Conservation (phyloP, 768 basidiomycete species). For the Tylopilus rubrobrunneus region DNA sequence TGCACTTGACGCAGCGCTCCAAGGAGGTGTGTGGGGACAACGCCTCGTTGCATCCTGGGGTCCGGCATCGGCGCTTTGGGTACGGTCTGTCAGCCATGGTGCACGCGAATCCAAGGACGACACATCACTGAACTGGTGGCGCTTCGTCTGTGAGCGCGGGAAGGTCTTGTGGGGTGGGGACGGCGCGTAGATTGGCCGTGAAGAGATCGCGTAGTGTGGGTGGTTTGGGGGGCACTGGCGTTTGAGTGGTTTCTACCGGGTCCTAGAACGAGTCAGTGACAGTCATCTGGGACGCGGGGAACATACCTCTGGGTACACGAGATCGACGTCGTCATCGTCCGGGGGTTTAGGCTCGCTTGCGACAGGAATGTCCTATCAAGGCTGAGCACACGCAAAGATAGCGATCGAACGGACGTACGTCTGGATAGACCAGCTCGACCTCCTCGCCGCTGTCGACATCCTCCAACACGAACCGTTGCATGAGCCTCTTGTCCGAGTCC, state of each 20-base stretch:
- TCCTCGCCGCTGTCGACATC: constrained; percentile 2
- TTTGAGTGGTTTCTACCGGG: background rate
- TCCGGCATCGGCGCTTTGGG: constrained; percentile 16
- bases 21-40: constrained; percentile 4
- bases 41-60: constrained; percentile 11
- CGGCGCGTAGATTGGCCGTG: background rate
- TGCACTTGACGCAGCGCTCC: constrained; percentile 20
- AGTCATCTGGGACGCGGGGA: background rate
- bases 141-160: background rate
- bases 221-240: background rate
- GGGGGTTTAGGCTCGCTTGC: background rate
- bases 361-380: constrained; percentile 2
- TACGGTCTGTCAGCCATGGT: background rate
- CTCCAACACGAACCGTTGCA: background rate
- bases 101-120: background rate
- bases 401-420: constrained; percentile 8
- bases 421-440: constrained; percentile 21
- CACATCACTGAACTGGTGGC: constrained; percentile 4
- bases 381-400: background rate
- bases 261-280: constrained; percentile 7
- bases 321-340: constrained; percentile 9
- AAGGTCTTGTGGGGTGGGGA: constrained; percentile 2
- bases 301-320: constrained; percentile 17
- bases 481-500: too few species aligned
- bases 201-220: constrained; percentile 1